A percentile compares a stretch with the other conserved stretches of the same genome.
Conservation (phyloP, 2,329 filamentous ascomycete genomes). For the Fusarium armeniacum region DNA sequence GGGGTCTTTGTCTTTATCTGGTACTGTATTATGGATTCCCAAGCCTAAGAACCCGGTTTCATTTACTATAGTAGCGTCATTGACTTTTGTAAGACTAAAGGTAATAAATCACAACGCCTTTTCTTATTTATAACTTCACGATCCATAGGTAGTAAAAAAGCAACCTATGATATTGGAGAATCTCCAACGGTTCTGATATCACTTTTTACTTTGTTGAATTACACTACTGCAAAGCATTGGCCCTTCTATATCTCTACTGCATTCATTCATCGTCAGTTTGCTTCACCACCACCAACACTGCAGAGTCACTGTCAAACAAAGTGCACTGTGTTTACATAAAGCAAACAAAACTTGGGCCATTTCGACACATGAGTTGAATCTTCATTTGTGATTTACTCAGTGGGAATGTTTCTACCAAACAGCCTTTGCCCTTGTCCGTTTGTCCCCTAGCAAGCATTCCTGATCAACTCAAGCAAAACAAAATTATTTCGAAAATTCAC, state of each 20-base stretch:
- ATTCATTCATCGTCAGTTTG: not conserved
- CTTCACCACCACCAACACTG: not conserved
- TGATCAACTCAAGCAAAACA: not conserved
- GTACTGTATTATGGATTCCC: constrained; percentile 21
- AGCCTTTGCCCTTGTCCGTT: not conserved
- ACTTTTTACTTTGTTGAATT: not conserved
- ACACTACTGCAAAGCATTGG: constrained; percentile 3
- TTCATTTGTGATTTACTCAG: not conserved
- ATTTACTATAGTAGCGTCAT: constrained; percentile 33
- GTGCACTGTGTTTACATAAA: constrained; percentile 9
- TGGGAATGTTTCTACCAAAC: constrained; percentile 4
- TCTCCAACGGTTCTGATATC: not conserved
- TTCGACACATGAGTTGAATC: not conserved
- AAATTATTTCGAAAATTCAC: not conserved
- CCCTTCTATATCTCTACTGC: not conserved
- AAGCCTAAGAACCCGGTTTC: constrained; percentile 20
- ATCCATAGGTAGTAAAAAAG: constrained; percentile 13
- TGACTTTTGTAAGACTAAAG: constrained; percentile 12
- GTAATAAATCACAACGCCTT: not conserved
- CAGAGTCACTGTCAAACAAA: not conserved
- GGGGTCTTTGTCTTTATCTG: not conserved
- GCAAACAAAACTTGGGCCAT: not conserved
- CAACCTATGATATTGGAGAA: not conserved
- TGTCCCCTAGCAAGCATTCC: not conserved
- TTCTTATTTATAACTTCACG: constrained; percentile 4